phyloP scores from a whole-genome alignment of 768 basidiomycete genomes.

The Termitomyces sp. region DNA sequence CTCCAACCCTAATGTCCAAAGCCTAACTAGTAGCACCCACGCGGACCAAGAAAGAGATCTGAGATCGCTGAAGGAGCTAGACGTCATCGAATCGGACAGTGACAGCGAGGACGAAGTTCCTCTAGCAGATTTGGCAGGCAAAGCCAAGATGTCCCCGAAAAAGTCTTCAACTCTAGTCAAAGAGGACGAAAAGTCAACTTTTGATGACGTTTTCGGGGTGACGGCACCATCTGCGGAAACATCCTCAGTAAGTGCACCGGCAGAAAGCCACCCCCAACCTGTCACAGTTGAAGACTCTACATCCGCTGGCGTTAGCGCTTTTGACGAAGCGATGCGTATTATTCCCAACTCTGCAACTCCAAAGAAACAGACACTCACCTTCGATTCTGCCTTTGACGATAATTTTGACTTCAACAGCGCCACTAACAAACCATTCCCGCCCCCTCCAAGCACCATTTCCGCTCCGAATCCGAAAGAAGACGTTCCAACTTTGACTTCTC shows the following conservation, averaged over 20 bases:
- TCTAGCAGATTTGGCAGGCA: constrained; percentile 25
- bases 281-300: constrained; percentile 10
- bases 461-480: constrained; percentile 6
- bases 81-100: constrained; percentile 43
- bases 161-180: constrained; percentile 11
- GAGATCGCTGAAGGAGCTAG: constrained; percentile 49
- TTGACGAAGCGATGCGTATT: constrained; percentile 71
- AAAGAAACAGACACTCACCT: constrained; percentile 43
- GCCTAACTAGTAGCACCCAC: constrained; percentile 9
- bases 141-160: constrained; percentile 18
- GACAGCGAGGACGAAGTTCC: constrained; percentile 46
- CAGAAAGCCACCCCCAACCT: constrained; percentile 4
- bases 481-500: neutral
- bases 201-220: constrained; percentile 55
- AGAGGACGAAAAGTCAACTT: constrained; percentile 20
- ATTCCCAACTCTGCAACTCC: constrained; percentile 32
- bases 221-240: constrained; percentile 16
- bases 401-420: constrained; percentile 55
- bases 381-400: constrained; percentile 53
- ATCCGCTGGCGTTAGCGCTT: constrained; percentile 53
- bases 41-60: constrained; percentile 43
- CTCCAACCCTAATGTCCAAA: constrained; percentile 29
- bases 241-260: neutral
- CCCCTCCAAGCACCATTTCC: constrained; percentile 20
- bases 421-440: constrained; percentile 25